phyloP scores from a whole-genome alignment of 2,329 filamentous ascomycete genomes.

The Thielaviopsis euricoi region DNA sequence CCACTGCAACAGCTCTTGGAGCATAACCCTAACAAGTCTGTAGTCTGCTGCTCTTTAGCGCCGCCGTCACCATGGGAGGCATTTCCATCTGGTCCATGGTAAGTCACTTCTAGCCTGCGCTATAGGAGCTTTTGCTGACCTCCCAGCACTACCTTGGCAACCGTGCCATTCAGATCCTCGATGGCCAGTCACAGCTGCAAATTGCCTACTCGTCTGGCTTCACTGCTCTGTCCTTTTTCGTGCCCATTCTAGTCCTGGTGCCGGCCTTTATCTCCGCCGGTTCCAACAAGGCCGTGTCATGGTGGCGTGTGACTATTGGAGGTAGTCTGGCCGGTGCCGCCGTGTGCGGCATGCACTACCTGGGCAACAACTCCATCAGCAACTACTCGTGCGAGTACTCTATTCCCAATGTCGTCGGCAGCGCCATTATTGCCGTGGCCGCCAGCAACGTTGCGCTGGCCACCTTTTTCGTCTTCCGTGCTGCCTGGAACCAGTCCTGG shows the following conservation, averaged over 20 bases:
- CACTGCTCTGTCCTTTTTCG: slow-evolving; percentile 62
- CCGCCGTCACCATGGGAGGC: slow-evolving; percentile 56
- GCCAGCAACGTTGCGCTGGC: slow-evolving; percentile 55
- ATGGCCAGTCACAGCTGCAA: slow-evolving; percentile 46
- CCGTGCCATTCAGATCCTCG: slow-evolving; percentile 53
- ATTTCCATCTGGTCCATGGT: slow-evolving; percentile 61
- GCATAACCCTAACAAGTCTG: not conserved
- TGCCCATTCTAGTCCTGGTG: slow-evolving; percentile 60
- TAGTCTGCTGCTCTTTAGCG: slow-evolving; percentile 46
- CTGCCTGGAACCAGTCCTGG: slow-evolving; percentile 62
- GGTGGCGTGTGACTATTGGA: slow-evolving; percentile 41
- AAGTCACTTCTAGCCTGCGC: slow-evolving; percentile 13
- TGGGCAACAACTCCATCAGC: slow-evolving; percentile 66
- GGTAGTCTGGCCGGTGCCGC: slow-evolving; percentile 57
- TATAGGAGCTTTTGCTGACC: slow-evolving; percentile 2
- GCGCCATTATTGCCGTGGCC: slow-evolving; percentile 54
- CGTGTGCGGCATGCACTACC: slow-evolving; percentile 75
- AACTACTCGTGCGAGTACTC: slow-evolving; percentile 57
- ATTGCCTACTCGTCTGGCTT: slow-evolving; percentile 57
- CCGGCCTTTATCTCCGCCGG: slow-evolving; percentile 56
- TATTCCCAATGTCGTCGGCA: slow-evolving; percentile 43
- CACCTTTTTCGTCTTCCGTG: slow-evolving; percentile 62
- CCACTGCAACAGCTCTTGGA: not conserved
- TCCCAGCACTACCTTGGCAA: slow-evolving; percentile 67
- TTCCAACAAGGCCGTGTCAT: slow-evolving; percentile 37